Percentiles rank a stretch among this genome's conserved stretches.
Evolutionary conservation across 805 yeast genomes (phyloP).

Genomic region (Huiozyma sinensis): DNA sequence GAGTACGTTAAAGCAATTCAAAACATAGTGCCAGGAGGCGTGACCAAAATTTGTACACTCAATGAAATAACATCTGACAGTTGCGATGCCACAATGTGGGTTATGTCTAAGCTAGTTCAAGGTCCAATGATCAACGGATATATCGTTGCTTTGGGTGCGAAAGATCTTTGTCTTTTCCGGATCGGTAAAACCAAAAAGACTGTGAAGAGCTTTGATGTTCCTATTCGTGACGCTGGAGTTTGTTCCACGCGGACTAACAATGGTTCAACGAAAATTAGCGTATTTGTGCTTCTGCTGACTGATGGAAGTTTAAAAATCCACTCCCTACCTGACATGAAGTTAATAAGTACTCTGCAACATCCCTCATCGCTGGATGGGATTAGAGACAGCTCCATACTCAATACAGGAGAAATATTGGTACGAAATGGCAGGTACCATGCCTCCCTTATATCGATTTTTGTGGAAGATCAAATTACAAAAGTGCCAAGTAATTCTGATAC

Average conservation of each 20-base stretch:
- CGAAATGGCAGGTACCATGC: conserved; percentile 1
- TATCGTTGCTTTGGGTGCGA: conserved; percentile 48
- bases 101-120: conserved; percentile 34
- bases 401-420: neutral
- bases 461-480: neutral
- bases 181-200: neutral
- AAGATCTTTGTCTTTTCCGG: conserved; percentile 39
- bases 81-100: neutral
- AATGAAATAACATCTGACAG: neutral
- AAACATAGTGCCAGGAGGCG: conserved; percentile 20
- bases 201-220: neutral
- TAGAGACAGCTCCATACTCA: neutral
- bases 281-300: conserved; percentile 34
- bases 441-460: conserved; percentile 34
- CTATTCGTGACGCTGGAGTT: conserved; percentile 31
- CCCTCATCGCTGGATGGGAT: neutral
- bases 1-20: conserved; percentile 32
- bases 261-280: neutral
- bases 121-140: conserved; percentile 42
- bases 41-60: neutral
- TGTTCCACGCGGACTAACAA: conserved; percentile 13
- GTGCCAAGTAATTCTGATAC: neutral
- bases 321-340: conserved; percentile 50
- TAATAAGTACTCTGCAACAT: conserved; percentile 15
- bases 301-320: conserved; percentile 37